phyloP scores from a whole-genome alignment of 2,329 filamentous ascomycete species.

The Fusarium sp. region DNA sequence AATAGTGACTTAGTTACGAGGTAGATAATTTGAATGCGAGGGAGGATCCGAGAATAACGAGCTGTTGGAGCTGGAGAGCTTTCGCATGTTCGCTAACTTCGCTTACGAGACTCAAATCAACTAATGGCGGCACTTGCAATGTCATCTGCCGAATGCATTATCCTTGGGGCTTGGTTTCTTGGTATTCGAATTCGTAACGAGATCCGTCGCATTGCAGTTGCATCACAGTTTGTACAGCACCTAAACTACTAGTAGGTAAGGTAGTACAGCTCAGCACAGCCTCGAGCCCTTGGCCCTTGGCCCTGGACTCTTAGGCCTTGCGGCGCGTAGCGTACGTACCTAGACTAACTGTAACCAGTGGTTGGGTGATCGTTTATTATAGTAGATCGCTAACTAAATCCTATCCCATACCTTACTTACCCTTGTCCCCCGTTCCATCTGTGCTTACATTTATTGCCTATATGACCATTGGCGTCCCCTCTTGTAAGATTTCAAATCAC shows the following conservation, averaged over 20 bases:
- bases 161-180: not conserved
- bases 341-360: too few species aligned
- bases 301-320: too few species aligned
- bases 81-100: not conserved
- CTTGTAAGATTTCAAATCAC: slow-evolving; percentile 15
- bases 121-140: slow-evolving; percentile 29
- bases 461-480: slow-evolving; percentile 27
- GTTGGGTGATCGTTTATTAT: too few species aligned
- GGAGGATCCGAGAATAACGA: slow-evolving; percentile 23
- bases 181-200: slow-evolving; percentile 20
- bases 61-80: slow-evolving; percentile 7
- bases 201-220: not conserved
- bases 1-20: too few species aligned
- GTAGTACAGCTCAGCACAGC: not conserved
- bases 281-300: too few species aligned
- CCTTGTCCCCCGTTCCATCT: slow-evolving; percentile 22
- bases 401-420: not conserved
- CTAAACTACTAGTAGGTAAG: too few species aligned
- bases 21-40: not conserved
- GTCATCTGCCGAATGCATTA: slow-evolving; percentile 32
- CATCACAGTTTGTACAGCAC: not conserved
- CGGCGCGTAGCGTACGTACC: too few species aligned
- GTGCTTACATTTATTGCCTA: slow-evolving; percentile 27
- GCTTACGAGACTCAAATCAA: not conserved
- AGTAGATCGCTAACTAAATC: too few species aligned